Conservation (phyloP, 83 land plant genomes). For the Diphasiastrum complanatum region DNA sequence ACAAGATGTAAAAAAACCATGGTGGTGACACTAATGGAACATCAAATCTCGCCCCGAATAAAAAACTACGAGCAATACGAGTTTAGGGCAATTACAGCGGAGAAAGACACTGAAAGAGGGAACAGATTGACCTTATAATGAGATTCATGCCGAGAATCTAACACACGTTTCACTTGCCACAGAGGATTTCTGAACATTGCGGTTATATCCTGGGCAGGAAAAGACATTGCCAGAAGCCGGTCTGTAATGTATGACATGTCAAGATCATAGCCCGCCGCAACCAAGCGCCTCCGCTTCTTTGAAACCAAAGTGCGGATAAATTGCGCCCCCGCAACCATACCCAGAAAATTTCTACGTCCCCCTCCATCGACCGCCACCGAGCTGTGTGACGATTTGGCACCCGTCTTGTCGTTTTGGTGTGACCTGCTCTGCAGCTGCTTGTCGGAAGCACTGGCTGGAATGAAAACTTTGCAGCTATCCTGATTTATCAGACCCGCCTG, state of each 20-base stretch:
- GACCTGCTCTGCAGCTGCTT: too few species aligned
- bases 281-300: slow-evolving; percentile 2
- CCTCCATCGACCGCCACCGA: too few species aligned
- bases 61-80: too few species aligned
- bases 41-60: too few species aligned
- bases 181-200: slow-evolving; percentile 29
- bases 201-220: slow-evolving; percentile 9
- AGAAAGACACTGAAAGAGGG: too few species aligned
- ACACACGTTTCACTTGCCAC: slow-evolving; percentile 61
- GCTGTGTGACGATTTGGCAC: too few species aligned
- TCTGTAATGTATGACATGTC: slow-evolving; percentile 17
- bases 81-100: not conserved
- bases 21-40: too few species aligned
- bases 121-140: slow-evolving; percentile 45
- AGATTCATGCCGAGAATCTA: slow-evolving; percentile 45
- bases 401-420: too few species aligned
- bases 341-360: slow-evolving; percentile 4
- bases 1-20: too few species aligned
- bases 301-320: slow-evolving; percentile 8
- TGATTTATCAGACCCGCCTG: too few species aligned
- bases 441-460: too few species aligned
- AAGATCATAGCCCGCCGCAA: not conserved
- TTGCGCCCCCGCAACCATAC: slow-evolving; percentile 4
- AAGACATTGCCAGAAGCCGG: slow-evolving; percentile 15
- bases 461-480: too few species aligned